Evolutionary conservation across 2,329 filamentous ascomycete genomes (phyloP).

Genomic region (Neurospora sp.): DNA sequence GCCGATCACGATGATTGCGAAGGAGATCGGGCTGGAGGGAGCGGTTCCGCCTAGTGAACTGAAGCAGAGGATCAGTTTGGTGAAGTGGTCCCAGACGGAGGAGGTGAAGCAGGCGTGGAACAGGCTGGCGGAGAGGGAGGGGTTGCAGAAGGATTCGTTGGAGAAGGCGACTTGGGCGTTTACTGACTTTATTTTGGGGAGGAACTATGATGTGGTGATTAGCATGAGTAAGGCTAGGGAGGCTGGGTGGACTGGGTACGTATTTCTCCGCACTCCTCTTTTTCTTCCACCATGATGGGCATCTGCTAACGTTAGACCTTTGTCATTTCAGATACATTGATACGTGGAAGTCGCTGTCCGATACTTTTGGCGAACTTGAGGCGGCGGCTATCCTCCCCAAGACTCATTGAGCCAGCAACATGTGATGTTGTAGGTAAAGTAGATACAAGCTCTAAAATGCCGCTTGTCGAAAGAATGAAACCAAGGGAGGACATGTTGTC

Average conservation of each 20-base stretch:
- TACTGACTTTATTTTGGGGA: constrained; percentile 31
- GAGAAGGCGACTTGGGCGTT: constrained; percentile 34
- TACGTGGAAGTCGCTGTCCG: constrained; percentile 21
- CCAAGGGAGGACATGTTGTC: not conserved
- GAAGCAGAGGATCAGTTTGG: constrained; percentile 30
- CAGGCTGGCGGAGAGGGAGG: constrained; percentile 27
- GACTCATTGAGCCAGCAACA: not conserved
- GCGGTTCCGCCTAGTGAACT: constrained; percentile 19
- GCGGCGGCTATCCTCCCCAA: constrained; percentile 17
- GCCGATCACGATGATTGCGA: constrained; percentile 21
- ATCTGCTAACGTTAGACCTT: not conserved
- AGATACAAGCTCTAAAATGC: not conserved
- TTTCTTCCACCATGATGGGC: not conserved
- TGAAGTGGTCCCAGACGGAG: constrained; percentile 28
- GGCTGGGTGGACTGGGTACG: constrained; percentile 30
- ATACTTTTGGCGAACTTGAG: constrained; percentile 19
- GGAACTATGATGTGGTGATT: constrained; percentile 29
- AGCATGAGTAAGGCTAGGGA: constrained; percentile 35
- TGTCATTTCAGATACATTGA: constrained; percentile 18
- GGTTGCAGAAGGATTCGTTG: constrained; percentile 26
- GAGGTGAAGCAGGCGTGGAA: constrained; percentile 31
- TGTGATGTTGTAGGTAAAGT: not conserved
- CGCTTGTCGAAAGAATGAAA: not conserved
- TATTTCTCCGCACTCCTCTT: not conserved
- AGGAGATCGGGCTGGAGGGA: constrained; percentile 17